Base-by-base conservation (phyloP, 129 eudicot species). In the Arctium lappa region DNA sequence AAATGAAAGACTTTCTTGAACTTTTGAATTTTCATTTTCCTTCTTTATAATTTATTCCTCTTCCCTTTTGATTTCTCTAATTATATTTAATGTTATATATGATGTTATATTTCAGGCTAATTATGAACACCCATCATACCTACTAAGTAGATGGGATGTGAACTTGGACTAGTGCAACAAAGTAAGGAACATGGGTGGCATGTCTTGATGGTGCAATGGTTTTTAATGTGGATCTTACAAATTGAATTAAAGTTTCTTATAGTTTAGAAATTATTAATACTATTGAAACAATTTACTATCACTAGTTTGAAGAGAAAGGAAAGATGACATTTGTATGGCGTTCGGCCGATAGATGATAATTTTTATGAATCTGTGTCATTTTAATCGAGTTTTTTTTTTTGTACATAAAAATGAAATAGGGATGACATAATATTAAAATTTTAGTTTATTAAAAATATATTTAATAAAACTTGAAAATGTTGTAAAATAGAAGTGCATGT, bases 51-150 rank as follows among this genome's bases (percentile, higher is more conserved):
- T 77, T 66, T 6, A 42, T 68, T 3, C 6, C 62, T 1, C 44
- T 73, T 8, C 65, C 62, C 15, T 31, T 30, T 48, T 69, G 66
- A 32, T 30, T 11, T 32, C 0, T 34, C 5, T 53, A 29, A 71
- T 18, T 86, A 15, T 42, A 34, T 8, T 37, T 71, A 15, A 77
- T 40, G 6, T 42, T 56, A 8, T 8, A 63, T 13, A 5, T 81
- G 56, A 5, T 81, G 69, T 22, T 69, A 73, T 13, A 79, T 79
- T 79, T 73, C 80, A 79, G 87, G 84, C 34, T 46, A 33, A 72
- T 53, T 34, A 74, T 65, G 77, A 60, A n/a, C 29, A 2, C 2
- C 18, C 18, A 50, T 13, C 11, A 53, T 3, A 53, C 65, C 65
- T 53, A 15, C 65, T 15, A 53, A 53, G 65, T 5, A 13, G 65